Conservation (phyloP, 1,284 basidiomycete genomes). For the Rhodotorula sp. region DNA sequence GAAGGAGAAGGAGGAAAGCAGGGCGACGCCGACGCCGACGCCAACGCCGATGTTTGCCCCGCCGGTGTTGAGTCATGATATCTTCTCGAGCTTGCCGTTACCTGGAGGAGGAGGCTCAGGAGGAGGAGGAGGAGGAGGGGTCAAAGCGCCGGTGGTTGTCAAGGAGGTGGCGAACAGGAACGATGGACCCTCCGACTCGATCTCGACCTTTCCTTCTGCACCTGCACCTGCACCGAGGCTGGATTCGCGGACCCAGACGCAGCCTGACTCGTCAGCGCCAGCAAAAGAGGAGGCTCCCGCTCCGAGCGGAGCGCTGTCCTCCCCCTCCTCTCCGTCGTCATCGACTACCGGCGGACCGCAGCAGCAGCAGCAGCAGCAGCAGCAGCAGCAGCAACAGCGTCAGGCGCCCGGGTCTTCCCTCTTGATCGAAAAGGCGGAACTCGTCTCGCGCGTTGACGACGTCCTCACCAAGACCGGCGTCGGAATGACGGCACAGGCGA, state of each 20-base stretch:
- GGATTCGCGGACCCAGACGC: too few relatives aligned
- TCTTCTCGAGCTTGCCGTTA: slow-evolving; percentile 28
- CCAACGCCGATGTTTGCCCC: slow-evolving; percentile 19
- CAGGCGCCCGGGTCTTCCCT: slow-evolving; percentile 40
- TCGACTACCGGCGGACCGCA: background rate
- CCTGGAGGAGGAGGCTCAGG: background rate
- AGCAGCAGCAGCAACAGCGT: slow-evolving; percentile 44
- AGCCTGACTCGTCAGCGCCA: too few relatives aligned
- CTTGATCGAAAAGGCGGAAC: background rate
- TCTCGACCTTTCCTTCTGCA: background rate
- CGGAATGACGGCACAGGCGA: slow-evolving; percentile 50
- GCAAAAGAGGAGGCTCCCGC: too few relatives aligned
- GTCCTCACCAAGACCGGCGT: background rate
- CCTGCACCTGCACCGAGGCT: background rate
- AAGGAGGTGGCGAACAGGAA: background rate
- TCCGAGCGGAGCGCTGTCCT: background rate
- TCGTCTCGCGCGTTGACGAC: slow-evolving; percentile 44
- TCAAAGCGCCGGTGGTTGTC: background rate
- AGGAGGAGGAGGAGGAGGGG: background rate
- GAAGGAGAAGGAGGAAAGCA: background rate
- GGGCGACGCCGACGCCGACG: too few relatives aligned
- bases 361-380: background rate
- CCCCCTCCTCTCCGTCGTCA: background rate
- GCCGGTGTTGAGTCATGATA: slow-evolving; percentile 35
- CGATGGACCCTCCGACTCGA: background rate